Percentiles rank a stretch among this genome's conserved stretches.
Evolutionary conservation across 2,329 filamentous ascomycete species (phyloP).

Genomic region (Teratosphaeria nubilosa): DNA sequence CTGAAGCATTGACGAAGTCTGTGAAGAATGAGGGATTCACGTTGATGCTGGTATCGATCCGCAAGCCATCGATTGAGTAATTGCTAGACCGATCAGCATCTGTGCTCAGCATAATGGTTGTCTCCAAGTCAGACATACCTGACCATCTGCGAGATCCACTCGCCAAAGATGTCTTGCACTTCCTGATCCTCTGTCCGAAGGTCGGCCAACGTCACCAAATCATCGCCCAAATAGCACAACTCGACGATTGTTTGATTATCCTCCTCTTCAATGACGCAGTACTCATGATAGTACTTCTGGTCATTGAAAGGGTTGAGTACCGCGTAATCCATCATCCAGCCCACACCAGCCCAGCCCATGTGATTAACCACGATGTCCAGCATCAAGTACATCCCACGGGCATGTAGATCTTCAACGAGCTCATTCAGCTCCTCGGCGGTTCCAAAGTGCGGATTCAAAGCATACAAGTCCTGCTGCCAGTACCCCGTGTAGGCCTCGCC

Average conservation of each 20-base stretch:
- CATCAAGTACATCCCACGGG: slow-evolving; percentile 49
- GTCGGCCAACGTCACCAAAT: slow-evolving; percentile 37
- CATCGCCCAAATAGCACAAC: slow-evolving; percentile 43
- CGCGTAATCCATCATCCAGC: slow-evolving; percentile 42
- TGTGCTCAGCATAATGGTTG: slow-evolving; percentile 46
- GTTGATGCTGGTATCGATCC: slow-evolving; percentile 30
- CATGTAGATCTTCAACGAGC: slow-evolving; percentile 46
- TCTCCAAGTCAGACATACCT: slow-evolving; percentile 39
- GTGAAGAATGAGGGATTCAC: slow-evolving; percentile 29
- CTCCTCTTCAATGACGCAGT: slow-evolving; percentile 46
- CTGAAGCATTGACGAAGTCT: slow-evolving; percentile 25
- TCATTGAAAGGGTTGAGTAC: slow-evolving; percentile 46
- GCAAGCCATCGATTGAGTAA: slow-evolving; percentile 33
- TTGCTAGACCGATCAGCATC: slow-evolving; percentile 34
- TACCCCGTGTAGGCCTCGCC: slow-evolving; percentile 40
- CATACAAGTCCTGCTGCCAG: slow-evolving; percentile 38
- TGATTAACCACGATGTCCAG: slow-evolving; percentile 51
- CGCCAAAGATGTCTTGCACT: slow-evolving; percentile 31
- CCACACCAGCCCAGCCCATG: slow-evolving; percentile 37
- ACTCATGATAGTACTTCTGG: slow-evolving; percentile 50
- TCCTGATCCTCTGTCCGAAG: slow-evolving; percentile 34
- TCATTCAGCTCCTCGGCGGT: slow-evolving; percentile 48
- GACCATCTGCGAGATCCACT: slow-evolving; percentile 33
- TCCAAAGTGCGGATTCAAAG: slow-evolving; percentile 50
- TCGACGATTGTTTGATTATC: slow-evolving; percentile 32